These are phyloP conservation scores for Ustilaginoidea virens DNA, from an alignment of 2,329 filamentous ascomycete genomes.

Conservation along the genomic window DNA sequence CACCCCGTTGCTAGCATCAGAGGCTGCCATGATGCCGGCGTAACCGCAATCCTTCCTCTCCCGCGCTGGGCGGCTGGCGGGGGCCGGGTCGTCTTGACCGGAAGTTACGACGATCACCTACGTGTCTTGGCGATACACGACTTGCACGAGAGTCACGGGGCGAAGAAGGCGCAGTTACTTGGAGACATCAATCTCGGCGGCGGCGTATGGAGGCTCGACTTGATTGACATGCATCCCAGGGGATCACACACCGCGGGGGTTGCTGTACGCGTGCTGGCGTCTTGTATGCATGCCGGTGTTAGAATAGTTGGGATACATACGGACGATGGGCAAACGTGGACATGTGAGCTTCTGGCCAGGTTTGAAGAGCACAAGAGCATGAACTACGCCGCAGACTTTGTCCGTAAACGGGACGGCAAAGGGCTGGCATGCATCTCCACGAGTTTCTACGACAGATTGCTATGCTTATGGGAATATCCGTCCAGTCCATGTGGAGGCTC, in stretches of 20 bases:
- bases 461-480: slow-evolving; percentile 47
- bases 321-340: slow-evolving; percentile 30
- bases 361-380: slow-evolving; percentile 86
- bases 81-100: slow-evolving; percentile 55
- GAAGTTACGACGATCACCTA: slow-evolving; percentile 80
- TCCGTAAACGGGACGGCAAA: slow-evolving; percentile 18
- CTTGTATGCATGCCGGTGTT: slow-evolving; percentile 85
- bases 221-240: slow-evolving; percentile 25
- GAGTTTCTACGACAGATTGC: slow-evolving; percentile 59
- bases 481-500: too few relatives aligned
- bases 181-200: slow-evolving; percentile 54
- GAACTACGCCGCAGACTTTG: slow-evolving; percentile 78
- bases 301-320: slow-evolving; percentile 40
- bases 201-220: slow-evolving; percentile 76
- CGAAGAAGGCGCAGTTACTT: slow-evolving; percentile 33
- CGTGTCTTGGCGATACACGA: slow-evolving; percentile 45
- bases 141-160: slow-evolving; percentile 22
- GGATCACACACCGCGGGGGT: slow-evolving; percentile 11
- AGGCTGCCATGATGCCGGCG: slow-evolving; percentile 57
- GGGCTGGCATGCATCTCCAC: slow-evolving; percentile 44
- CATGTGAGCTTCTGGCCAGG: slow-evolving; percentile 47
- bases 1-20: slow-evolving; percentile 20
- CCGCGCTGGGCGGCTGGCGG: slow-evolving; percentile 22
- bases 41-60: slow-evolving; percentile 73
- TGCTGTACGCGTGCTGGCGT: slow-evolving; percentile 49